Conservation (phyloP, 2,329 filamentous ascomycete species). For the Xylariaceae sp. region DNA sequence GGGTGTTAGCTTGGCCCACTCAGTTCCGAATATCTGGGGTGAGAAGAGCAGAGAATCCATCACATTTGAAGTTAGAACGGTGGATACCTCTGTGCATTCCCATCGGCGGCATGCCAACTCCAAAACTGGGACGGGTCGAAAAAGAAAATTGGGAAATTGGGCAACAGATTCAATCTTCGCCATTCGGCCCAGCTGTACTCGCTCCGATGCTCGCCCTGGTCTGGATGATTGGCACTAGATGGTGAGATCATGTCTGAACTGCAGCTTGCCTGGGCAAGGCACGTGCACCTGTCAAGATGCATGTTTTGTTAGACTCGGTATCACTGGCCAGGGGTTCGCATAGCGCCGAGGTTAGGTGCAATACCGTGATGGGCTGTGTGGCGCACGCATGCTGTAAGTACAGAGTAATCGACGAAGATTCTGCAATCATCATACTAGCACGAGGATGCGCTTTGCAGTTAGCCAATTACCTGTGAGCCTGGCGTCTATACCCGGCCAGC, state of each 20-base stretch:
- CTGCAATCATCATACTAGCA: conserved; percentile 4
- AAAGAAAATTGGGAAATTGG: conserved; percentile 6
- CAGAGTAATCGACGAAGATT: conserved; percentile 5
- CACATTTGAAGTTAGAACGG: conserved; percentile 16
- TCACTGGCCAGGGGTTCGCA: conserved; percentile 15
- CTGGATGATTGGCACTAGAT: conserved; percentile 1
- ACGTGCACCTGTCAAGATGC: conserved; percentile 18
- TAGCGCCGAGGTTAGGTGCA: conserved; percentile 13
- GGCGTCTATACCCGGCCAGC: conserved; percentile 10
- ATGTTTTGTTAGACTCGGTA: conserved; percentile 18
- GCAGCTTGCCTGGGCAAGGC: conserved; percentile 14
- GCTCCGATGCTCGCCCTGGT: no score
- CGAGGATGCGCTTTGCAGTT: neutral
- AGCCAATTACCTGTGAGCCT: neutral
- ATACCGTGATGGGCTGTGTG: conserved; percentile 8
- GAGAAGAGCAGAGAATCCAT: conserved; percentile 11
- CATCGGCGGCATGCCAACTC: conserved; percentile 7
- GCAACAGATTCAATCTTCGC: conserved; percentile 4
- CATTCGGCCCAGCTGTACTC: neutral
- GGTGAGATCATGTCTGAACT: conserved; percentile 13
- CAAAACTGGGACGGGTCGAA: conserved; percentile 5
- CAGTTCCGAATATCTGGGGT: conserved; percentile 21
- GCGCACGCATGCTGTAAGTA: neutral
- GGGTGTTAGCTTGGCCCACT: conserved; percentile 12
- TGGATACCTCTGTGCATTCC: conserved; percentile 15